These are phyloP conservation scores for Neurospora sp. DNA, from an alignment of 2,329 filamentous ascomycete genomes.

Conservation along the genomic window DNA sequence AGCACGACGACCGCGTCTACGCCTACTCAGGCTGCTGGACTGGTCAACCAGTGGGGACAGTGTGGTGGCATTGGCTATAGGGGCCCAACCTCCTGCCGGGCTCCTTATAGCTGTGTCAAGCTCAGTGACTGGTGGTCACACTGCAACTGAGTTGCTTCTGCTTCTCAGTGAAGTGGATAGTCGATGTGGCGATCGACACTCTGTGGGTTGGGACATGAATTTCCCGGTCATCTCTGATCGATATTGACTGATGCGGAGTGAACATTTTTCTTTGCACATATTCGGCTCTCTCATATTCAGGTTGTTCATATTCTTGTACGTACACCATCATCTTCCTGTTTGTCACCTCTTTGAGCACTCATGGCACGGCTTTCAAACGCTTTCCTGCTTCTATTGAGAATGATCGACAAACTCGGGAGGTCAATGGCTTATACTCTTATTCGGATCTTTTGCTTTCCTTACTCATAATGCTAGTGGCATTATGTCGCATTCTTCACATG, in stretches of 20 bases:
- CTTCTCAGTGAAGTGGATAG: neutral
- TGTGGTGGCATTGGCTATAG: conserved; percentile 27
- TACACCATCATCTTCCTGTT: neutral
- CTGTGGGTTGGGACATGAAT: neutral
- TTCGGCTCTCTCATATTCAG: neutral
- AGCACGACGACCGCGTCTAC: conserved; percentile 12
- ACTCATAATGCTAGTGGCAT: neutral
- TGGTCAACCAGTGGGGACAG: conserved; percentile 26
- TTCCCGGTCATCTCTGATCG: neutral
- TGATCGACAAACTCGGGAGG: neutral
- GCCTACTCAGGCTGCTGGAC: conserved; percentile 7
- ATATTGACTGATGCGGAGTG: neutral
- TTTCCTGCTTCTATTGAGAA: neutral
- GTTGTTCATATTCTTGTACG: neutral
- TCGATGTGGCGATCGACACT: neutral
- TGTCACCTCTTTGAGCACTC: neutral
- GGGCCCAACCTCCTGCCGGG: conserved; percentile 23
- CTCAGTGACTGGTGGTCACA: conserved; percentile 24
- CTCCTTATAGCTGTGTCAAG: conserved; percentile 22
- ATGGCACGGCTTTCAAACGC: neutral
- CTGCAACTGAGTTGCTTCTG: conserved; percentile 13
- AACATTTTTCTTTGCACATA: neutral
- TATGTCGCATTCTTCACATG: neutral
- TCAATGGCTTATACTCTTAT: neutral
- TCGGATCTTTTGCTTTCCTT: neutral